These are phyloP conservation scores for Tubosaeta brunneosetosa DNA, from an alignment of 768 basidiomycete species.

Conservation along the genomic window DNA sequence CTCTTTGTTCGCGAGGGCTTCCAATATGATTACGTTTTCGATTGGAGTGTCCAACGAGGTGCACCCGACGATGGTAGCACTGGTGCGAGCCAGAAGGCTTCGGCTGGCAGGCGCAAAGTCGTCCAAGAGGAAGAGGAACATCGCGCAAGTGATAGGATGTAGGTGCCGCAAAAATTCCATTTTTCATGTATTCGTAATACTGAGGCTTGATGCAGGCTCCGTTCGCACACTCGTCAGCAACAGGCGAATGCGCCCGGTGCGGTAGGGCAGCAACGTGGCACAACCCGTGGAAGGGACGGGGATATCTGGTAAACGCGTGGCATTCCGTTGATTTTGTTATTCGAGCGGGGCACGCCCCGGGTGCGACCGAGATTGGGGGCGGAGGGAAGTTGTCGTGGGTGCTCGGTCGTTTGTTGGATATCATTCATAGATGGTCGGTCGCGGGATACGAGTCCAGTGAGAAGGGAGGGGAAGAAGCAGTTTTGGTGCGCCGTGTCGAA, in stretches of 20 bases:
- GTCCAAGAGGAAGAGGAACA: conserved; percentile 84
- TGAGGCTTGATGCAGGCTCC: conserved; percentile 52
- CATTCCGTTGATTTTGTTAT: conserved; percentile 29
- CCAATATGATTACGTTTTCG: conserved; percentile 99
- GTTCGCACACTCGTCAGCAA: conserved; percentile 82
- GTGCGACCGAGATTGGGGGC: conserved; percentile 42
- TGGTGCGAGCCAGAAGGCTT: conserved; percentile 57
- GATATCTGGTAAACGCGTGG: conserved; percentile 41
- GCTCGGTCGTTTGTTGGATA: conserved; percentile 34
- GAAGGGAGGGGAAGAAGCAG: conserved; percentile 17
- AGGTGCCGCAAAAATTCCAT: conserved; percentile 34
- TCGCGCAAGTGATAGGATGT: conserved; percentile 79
- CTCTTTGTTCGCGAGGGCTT: conserved; percentile 96
- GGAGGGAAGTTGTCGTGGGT: conserved; percentile 32
- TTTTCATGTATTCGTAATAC: conserved; percentile 11
- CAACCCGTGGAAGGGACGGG: conserved; percentile 39
- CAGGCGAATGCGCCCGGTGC: conserved; percentile 50
- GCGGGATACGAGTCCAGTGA: conserved; percentile 17
- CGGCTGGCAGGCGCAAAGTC: conserved; percentile 68
- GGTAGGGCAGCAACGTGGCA: conserved; percentile 42
- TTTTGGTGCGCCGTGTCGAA: conserved; percentile 24
- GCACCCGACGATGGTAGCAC: conserved; percentile 62
- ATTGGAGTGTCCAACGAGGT: conserved; percentile 89
- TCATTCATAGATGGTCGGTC: conserved; percentile 33
- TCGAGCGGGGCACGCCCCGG: conserved; percentile 38